Evolutionary conservation across 2,329 filamentous ascomycete species (phyloP).

Genomic region (Beauveria varroae): DNA sequence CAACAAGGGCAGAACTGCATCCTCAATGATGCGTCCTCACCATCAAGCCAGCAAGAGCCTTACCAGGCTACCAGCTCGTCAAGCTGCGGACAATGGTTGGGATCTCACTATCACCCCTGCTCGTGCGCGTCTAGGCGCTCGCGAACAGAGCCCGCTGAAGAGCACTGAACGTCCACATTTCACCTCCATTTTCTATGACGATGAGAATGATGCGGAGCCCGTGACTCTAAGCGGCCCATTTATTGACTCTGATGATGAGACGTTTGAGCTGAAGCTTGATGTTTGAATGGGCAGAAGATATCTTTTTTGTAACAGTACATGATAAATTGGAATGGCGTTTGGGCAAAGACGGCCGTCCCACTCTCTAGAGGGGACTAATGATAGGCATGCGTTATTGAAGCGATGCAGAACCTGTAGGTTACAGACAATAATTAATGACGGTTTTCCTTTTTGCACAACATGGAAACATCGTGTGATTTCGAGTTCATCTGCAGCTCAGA

Average conservation of each 20-base stretch:
- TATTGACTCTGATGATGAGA: constrained; percentile 33
- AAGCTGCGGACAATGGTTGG: constrained; percentile 12
- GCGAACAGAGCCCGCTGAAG: constrained; percentile 15
- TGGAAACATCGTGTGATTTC: not conserved
- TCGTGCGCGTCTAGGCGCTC: constrained; percentile 18
- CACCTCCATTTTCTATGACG: constrained; percentile 50
- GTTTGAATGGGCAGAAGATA: constrained; percentile 14
- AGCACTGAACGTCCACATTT: constrained; percentile 40
- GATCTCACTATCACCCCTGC: constrained; percentile 43
- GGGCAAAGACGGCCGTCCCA: constrained; percentile 1
- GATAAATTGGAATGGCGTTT: constrained; percentile 15
- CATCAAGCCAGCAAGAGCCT: constrained; percentile 10
- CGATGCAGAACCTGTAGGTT: not conserved
- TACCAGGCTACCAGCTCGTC: constrained; percentile 4
- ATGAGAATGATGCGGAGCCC: constrained; percentile 29
- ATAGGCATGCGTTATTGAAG: not conserved
- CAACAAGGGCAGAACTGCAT: constrained; percentile 61
- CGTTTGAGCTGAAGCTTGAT: constrained; percentile 47
- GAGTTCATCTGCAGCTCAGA: too few relatives aligned
- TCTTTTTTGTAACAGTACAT: constrained; percentile 13
- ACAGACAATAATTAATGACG: constrained; percentile 15
- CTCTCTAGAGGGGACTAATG: not conserved
- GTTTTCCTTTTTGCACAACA: not conserved
- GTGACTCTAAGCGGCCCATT: constrained; percentile 17
- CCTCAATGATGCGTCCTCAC: constrained; percentile 34